These are phyloP conservation scores for Diaporthe vaccinii DNA, from an alignment of 2,329 filamentous ascomycete genomes.

Conservation along the genomic window DNA sequence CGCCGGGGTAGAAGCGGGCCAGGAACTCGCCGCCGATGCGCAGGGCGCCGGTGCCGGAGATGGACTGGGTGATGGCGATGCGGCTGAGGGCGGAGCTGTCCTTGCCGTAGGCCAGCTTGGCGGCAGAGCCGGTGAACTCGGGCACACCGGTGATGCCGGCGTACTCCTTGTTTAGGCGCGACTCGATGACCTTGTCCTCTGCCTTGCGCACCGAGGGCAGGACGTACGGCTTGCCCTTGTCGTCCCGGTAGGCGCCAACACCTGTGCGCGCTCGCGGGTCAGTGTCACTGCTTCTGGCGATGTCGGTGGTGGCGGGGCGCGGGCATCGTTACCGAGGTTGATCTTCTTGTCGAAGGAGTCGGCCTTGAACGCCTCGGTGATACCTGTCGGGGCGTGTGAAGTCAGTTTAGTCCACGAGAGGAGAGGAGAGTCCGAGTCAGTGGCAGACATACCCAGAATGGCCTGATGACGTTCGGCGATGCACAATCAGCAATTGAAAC, in stretches of 20 bases:
- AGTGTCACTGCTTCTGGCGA: conserved; percentile 29
- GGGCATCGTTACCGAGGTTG: conserved; percentile 80
- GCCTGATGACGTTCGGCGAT: conserved; percentile 64
- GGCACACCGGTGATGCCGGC: conserved; percentile 97
- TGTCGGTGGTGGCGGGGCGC: conserved; percentile 29
- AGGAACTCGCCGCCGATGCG: conserved; percentile 96
- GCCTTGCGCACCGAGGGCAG: conserved; percentile 92
- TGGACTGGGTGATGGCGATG: conserved; percentile 94
- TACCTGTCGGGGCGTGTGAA: conserved; percentile 63
- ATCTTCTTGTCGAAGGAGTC: conserved; percentile 96
- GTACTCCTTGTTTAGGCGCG: conserved; percentile 94
- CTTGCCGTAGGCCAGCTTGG: conserved; percentile 88
- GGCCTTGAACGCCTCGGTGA: conserved; percentile 99
- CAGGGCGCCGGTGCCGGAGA: conserved; percentile 96
- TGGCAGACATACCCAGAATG: conserved; percentile 75
- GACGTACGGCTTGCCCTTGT: conserved; percentile 97
- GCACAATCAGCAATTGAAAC: conserved; percentile 44
- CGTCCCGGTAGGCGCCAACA: conserved; percentile 98
- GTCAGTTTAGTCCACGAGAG: neutral
- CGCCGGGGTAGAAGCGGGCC: conserved; percentile 88
- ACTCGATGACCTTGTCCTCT: conserved; percentile 86
- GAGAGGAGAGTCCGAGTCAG: conserved; percentile 42
- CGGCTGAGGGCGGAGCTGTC: conserved; percentile 83
- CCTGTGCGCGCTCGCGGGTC: conserved; percentile 60
- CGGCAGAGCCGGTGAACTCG: conserved; percentile 92